phyloP scores from a whole-genome alignment of 148 eudicot species.

The Polygonum aviculare region DNA sequence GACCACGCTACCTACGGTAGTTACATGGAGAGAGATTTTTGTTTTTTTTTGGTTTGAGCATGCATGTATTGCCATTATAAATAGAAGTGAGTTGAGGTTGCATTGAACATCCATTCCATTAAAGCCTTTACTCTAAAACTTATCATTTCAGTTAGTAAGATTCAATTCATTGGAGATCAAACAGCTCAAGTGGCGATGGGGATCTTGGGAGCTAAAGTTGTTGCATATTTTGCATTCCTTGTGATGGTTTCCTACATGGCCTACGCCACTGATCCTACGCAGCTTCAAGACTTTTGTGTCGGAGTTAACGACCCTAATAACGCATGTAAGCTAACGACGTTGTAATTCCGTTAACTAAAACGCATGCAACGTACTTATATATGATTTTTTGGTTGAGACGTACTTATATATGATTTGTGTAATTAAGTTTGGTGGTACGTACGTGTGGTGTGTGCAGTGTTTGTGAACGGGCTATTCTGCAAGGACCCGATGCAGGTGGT shows the following conservation, averaged over 20 bases:
- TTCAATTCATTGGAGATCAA: not conserved
- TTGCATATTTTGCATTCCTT: not conserved
- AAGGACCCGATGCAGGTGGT: conserved; percentile 3
- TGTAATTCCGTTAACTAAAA: not conserved
- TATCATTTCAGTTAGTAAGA: not conserved
- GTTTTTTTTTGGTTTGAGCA: not conserved
- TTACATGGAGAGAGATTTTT: too few relatives aligned
- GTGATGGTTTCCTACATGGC: not conserved
- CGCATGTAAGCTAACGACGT: not conserved
- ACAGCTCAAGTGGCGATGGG: not conserved
- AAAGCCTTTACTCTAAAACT: not conserved
- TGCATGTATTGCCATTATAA: not conserved
- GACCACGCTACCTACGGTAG: too few relatives aligned
- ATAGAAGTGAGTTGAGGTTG: not conserved
- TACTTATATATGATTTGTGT: not conserved
- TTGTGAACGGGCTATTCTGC: conserved; percentile 13
- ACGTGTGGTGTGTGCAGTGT: not conserved
- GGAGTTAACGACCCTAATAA: not conserved
- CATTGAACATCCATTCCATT: not conserved
- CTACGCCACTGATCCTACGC: not conserved
- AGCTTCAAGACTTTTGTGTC: conserved; percentile 5
- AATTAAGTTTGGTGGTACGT: not conserved
- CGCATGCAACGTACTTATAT: not conserved
- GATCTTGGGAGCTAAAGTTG: not conserved
- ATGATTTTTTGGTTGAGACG: too few relatives aligned